Evolutionary conservation across 129 eudicot genomes (phyloP), one percentile per base, ranked within the genome.

Genomic region (Flaveria trinervia): DNA sequence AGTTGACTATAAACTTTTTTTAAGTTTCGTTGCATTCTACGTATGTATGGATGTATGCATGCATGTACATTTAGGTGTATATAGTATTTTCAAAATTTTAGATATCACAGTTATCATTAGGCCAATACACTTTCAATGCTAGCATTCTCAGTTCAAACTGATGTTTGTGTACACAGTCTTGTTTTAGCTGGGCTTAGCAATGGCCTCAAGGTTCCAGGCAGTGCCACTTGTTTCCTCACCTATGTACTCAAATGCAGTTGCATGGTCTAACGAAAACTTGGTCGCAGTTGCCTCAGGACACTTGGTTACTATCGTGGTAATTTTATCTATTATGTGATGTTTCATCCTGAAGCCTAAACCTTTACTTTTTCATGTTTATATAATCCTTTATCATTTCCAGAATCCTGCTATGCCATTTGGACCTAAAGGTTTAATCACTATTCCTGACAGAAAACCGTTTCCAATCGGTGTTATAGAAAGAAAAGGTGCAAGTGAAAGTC

Each of bases 181-280:
- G 65, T 71, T 17, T 9, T 48, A 66, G 54, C 25, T 43, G 66
- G 33, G 13, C 7, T 18, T 26, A 73, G 43, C 26, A 49, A 90
- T 85, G 92, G 76, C 90, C 2, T 65, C 90, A 43, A 83, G 92
- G 28, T 93, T 93, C 71, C 93, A 90, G 61, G 92, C 89, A 9
- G 91, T 93, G 16, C 16, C 94, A 25, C 87, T 93, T 14, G 97
- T 88, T 11, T 86, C 90, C 14, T 79, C 96, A 25, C 96, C 92
- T 13, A 76, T 80, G n/a, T 84, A 82, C 81, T 86, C 98, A 23
- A 91, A 88, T 79, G 83, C 98, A 30, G 84, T 93, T 51, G 89
- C 85, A 45, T 93, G 98, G 98, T 91, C 98, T 0, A 72, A 91
- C n/a, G 98, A 93, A 59, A 93, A 93, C 72, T 65, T 93, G 70